Base-by-base conservation (phyloP, 139 green algal genomes). In the Chlamydomonas sp. region DNA sequence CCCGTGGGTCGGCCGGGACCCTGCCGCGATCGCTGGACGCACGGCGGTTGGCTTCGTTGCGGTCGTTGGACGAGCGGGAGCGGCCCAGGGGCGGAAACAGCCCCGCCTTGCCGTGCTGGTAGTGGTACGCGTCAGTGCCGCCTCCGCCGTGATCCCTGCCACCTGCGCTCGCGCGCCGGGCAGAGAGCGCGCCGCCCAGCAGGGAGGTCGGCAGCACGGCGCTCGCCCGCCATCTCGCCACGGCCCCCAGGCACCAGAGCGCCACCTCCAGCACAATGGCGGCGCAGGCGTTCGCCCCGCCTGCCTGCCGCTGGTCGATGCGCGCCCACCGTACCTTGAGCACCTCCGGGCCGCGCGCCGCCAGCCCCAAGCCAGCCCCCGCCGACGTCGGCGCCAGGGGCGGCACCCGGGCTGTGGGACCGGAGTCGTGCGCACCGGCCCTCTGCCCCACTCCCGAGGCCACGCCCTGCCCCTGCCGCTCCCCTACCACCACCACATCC, bases 231-330 rank as follows among this genome's bases (percentile, higher is more conserved):
- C 71, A 79, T 3, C 82, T 71, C 71, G 72, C 58, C 15, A 80
- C 61, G 67, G 82, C 71, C 16, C 17, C 57, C n/a, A 88, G 83
- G 62, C 83, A 88, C 83, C 83, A 88, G 5, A 57, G 9, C n/a
- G 83, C 83, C 74, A 82, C 74, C 83, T 88, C 73, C 60, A 88
- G 31, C 15, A 20, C 73, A 9, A 88, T 88, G 15, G 83, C 83
- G 31, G 83, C 83, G 83, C 83, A 88, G 14, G 83, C 83, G 73
- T 88, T 81, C 5, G 73, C 66, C 31, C 83, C 83, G 83, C 83
- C 83, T 3, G 18, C 57, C 62, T 75, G 62, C 5, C 83, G 73
- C 74, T 88, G 83, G 74, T 88, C 83, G 31, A 81, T 66, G 16
- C 31, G 16, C 6, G 83, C 74, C 83, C 83, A 88, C 2, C 83